A percentile compares a stretch with the other conserved stretches of the same genome.
phyloP scores from a whole-genome alignment of 1,139 yeast species.

The Candida sp. region DNA sequence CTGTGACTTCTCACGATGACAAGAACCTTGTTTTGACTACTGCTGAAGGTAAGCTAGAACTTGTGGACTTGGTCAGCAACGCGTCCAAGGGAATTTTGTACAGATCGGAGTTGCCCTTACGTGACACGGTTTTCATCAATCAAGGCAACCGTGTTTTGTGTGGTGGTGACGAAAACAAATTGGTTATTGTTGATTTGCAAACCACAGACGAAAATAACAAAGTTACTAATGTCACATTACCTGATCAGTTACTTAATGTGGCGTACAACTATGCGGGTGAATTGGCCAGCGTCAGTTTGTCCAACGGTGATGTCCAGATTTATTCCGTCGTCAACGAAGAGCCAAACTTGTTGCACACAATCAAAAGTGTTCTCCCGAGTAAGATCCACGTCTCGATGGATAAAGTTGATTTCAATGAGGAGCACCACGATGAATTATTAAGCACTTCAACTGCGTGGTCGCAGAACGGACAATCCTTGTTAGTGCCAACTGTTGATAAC shows the following conservation, averaged over 20 bases:
- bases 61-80: constrained; percentile 24
- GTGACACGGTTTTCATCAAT: constrained; percentile 69
- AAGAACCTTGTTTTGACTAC: constrained; percentile 31
- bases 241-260: constrained; percentile 62
- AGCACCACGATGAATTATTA: constrained; percentile 43
- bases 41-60: constrained; percentile 40
- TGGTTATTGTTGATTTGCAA: constrained; percentile 55
- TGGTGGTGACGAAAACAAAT: constrained; percentile 79
- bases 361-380: constrained; percentile 42
- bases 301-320: constrained; percentile 70
- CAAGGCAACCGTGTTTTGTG: constrained; percentile 71
- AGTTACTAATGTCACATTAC: constrained; percentile 30
- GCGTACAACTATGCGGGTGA: constrained; percentile 68
- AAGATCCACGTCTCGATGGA: constrained; percentile 42
- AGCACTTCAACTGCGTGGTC: constrained; percentile 41
- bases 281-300: constrained; percentile 36
- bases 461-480: constrained; percentile 59
- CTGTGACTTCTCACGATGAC: constrained; percentile 26
- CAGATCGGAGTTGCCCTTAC: constrained; percentile 63
- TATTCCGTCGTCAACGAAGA: constrained; percentile 58
- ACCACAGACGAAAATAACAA: constrained; percentile 11
- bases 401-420: constrained; percentile 37
- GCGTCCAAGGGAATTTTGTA: constrained; percentile 30
- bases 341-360: constrained; percentile 40
- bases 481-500: constrained; percentile 34